Conservation (phyloP, 768 basidiomycete genomes). For the Pleurotus sapidus region DNA sequence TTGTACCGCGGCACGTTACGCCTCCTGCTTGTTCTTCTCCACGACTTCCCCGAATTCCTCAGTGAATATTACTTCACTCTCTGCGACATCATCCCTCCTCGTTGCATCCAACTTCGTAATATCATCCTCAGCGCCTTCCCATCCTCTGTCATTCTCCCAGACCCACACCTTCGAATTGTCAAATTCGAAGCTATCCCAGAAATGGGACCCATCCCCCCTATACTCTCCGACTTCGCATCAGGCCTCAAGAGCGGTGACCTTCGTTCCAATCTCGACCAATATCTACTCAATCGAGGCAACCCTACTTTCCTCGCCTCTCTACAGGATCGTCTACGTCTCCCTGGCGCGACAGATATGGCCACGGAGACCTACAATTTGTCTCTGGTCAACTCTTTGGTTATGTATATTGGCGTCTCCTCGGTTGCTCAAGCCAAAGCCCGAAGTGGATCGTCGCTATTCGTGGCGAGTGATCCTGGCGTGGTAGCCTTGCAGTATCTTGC, state of each 20-base stretch:
- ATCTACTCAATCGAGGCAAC: conserved; percentile 73
- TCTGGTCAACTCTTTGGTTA: conserved; percentile 89
- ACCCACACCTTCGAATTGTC: conserved; percentile 77
- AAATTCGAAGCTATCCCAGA: conserved; percentile 78
- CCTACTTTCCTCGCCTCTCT: conserved; percentile 73
- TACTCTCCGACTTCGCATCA: conserved; percentile 88
- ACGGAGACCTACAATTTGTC: conserved; percentile 80
- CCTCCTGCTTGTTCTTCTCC: conserved; percentile 89
- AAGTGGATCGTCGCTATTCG: conserved; percentile 80
- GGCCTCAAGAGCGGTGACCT: conserved; percentile 81
- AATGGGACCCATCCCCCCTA: conserved; percentile 89
- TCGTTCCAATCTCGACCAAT: conserved; percentile 77
- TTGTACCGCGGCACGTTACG: conserved; percentile 90
- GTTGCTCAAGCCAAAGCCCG: conserved; percentile 86
- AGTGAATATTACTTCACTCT: conserved; percentile 96
- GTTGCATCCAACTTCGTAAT: conserved; percentile 95
- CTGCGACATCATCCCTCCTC: conserved; percentile 87
- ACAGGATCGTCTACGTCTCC: conserved; percentile 68
- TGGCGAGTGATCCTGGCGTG: conserved; percentile 80
- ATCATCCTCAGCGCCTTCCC: conserved; percentile 97
- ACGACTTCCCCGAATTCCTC: conserved; percentile 98
- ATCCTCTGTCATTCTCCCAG: conserved; percentile 72
- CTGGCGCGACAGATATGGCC: conserved; percentile 40
- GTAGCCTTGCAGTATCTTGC: conserved; percentile 81
- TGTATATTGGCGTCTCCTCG: conserved; percentile 94